Evolutionary conservation across 768 basidiomycete species (phyloP).

Genomic region (Russula ochroleuca): DNA sequence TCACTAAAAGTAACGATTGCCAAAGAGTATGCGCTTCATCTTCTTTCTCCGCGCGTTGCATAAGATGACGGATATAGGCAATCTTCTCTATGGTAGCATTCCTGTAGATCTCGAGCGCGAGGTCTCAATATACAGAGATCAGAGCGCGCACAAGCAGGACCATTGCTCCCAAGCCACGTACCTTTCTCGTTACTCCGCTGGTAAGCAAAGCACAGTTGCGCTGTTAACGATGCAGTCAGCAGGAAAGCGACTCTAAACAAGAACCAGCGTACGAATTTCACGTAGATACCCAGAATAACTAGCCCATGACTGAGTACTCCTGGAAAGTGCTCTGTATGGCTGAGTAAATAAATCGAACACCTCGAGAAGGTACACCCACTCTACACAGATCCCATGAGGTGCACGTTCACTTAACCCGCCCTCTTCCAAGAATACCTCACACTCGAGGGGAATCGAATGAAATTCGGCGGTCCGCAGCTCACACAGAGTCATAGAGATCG

Average conservation of each 20-base stretch:
- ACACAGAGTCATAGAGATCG: conserved; percentile 28
- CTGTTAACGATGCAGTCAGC: conserved; percentile 6
- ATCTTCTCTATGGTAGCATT: conserved; percentile 27
- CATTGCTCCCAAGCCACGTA: background rate
- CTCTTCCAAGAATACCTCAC: conserved; percentile 20
- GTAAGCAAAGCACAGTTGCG: conserved; percentile 26
- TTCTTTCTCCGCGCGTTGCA: conserved; percentile 14
- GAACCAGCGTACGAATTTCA: conserved; percentile 24
- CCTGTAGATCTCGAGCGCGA: conserved; percentile 26
- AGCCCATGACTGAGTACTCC: conserved; percentile 28
- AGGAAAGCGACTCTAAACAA: background rate
- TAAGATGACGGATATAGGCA: conserved; percentile 24
- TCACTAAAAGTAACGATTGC: conserved; percentile 19
- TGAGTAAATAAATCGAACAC: background rate
- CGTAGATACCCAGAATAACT: conserved; percentile 28
- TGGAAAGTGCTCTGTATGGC: conserved; percentile 23
- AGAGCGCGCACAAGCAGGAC: background rate
- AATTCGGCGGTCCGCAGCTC: conserved; percentile 25
- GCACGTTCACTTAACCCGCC: background rate
- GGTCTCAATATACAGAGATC: conserved; percentile 3
- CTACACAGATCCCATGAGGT: conserved; percentile 24
- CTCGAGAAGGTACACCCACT: conserved; percentile 10
- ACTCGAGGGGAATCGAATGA: conserved; percentile 27
- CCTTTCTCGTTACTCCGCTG: conserved; percentile 25
- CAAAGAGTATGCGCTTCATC: conserved; percentile 8